A percentile compares a stretch with the other conserved stretches of the same genome.
Conservation (phyloP, 176 grass and related monocot species). For the Pontederia crassipes region DNA sequence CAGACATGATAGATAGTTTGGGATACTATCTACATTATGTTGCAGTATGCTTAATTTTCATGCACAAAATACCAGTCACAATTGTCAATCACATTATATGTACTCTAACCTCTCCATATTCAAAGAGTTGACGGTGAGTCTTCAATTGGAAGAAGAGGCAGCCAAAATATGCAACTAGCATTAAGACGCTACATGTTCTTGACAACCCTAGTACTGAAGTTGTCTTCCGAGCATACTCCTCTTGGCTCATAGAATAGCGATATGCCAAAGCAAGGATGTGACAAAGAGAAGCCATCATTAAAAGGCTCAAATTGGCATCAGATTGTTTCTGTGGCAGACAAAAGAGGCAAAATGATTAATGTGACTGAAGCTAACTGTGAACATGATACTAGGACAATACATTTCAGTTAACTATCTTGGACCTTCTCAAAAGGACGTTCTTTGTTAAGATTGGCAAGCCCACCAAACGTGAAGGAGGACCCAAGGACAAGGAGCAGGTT, state of each 20-base stretch:
- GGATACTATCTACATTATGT: no score
- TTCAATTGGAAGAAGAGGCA: constrained; percentile 72
- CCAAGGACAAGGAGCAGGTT: constrained; percentile 80
- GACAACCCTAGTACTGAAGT: constrained; percentile 31
- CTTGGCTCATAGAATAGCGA: constrained; percentile 14
- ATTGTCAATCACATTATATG: no score
- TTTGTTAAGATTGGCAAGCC: constrained; percentile 37
- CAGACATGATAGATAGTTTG: no score
- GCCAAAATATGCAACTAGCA: constrained; percentile 71
- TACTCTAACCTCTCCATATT: not conserved
- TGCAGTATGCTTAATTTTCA: no score
- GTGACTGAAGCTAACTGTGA: not conserved
- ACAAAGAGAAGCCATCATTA: constrained; percentile 42
- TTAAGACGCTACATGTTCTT: constrained; percentile 69
- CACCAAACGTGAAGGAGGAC: constrained; percentile 65
- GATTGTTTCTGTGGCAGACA: constrained; percentile 25
- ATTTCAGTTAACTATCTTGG: not conserved
- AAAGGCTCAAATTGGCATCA: constrained; percentile 59
- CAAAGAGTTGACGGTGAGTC: constrained; percentile 5
- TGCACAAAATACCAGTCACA: no score
- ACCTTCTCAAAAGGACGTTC: constrained; percentile 1
- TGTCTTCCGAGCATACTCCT: constrained; percentile 41
- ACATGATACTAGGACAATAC: not conserved
- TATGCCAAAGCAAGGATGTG: not conserved
- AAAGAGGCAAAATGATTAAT: not conserved